Evolutionary conservation across 805 yeast species (phyloP), one percentile per base, ranked within the genome.

Genomic region (Naumovozyma castellii): DNA sequence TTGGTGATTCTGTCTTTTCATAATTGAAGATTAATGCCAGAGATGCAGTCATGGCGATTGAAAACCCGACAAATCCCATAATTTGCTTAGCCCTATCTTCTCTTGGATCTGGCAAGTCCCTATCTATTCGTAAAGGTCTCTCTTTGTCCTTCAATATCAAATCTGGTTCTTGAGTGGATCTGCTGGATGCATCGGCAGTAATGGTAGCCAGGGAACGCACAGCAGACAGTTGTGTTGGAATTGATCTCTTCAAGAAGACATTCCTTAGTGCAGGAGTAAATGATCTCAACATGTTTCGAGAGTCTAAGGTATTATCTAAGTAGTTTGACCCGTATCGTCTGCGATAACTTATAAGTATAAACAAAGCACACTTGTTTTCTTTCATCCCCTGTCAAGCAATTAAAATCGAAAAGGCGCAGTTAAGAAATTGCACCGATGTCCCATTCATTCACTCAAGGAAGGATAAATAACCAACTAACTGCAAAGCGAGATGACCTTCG

Each of bases 1-100:
- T 74, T 1, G 97, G 97, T 12, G 95, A 84, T 34, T 83, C 78
- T 15, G 87, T 78, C 59, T 87, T 88, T 59, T 92, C 98, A 63
- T 90, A 88, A 67, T 92, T 88, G 73, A 90, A 80, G 52, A 90
- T 84, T 22, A 84, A 72, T 22, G 72, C 66, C 36, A 81, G 62
- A 1, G 80, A 64, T 3, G 69, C 62, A 18, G 72, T 71, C 73
- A 81, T 76, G 38, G 72, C 62, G 12, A 66, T 59, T 35, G 72
- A 61, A 54, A 82, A 83, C 2, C 64, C 61, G 4, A 69, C 59
- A 57, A 87, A 80, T 41, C 76, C 75, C 17, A 66, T 51, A 40
- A 78, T 64, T 45, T 73, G 72, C 46, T 67, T 70, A 40, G 69
- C 69, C 45, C 68, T 65, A 41, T 72, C 76, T n/a, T 67, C 67